These are phyloP conservation scores for Chytriomyces sp. DNA, from an alignment of 192 early-diverging fungal genomes.

Conservation along the genomic window DNA sequence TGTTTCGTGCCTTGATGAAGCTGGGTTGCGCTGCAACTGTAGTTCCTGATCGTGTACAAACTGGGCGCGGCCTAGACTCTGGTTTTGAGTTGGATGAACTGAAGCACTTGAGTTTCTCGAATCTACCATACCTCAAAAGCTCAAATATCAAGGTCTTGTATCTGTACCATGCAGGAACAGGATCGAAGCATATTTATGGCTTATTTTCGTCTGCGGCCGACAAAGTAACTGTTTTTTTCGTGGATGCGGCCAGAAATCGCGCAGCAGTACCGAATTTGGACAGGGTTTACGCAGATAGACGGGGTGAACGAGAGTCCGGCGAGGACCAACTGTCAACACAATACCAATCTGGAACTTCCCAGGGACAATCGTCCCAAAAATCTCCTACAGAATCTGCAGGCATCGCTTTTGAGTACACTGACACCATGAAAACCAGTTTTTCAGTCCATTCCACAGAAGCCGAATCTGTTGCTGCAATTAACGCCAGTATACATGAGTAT, in stretches of 20 bases:
- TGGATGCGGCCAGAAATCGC: constrained; percentile 62
- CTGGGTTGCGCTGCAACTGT: constrained; percentile 65
- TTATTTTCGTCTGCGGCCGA: constrained; percentile 66
- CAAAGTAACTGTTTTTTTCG: constrained; percentile 71
- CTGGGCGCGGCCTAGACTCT: constrained; percentile 36
- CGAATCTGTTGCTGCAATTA: constrained; percentile 60
- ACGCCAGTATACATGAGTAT: constrained; percentile 61
- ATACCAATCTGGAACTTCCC: constrained; percentile 3
- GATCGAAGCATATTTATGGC: constrained; percentile 63
- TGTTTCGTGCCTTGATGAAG: constrained; percentile 79
- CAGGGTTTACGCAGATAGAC: constrained; percentile 64
- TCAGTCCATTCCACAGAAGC: constrained; percentile 52
- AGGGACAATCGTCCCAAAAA: constrained; percentile 26
- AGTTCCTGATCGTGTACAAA: constrained; percentile 23
- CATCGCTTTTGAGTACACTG: constrained; percentile 53
- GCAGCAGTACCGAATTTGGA: constrained; percentile 74
- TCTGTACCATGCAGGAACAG: constrained; percentile 72
- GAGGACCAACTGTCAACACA: constrained; percentile 19
- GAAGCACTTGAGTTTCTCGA: constrained; percentile 28
- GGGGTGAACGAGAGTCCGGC: constrained; percentile 11
- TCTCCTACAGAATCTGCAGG: neutral
- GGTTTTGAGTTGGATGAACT: constrained; percentile 48
- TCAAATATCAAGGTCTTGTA: constrained; percentile 66
- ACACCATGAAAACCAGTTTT: constrained; percentile 53
- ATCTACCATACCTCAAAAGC: constrained; percentile 39